phyloP scores from a whole-genome alignment of 768 basidiomycete species.

The Tulasnella sp. region DNA sequence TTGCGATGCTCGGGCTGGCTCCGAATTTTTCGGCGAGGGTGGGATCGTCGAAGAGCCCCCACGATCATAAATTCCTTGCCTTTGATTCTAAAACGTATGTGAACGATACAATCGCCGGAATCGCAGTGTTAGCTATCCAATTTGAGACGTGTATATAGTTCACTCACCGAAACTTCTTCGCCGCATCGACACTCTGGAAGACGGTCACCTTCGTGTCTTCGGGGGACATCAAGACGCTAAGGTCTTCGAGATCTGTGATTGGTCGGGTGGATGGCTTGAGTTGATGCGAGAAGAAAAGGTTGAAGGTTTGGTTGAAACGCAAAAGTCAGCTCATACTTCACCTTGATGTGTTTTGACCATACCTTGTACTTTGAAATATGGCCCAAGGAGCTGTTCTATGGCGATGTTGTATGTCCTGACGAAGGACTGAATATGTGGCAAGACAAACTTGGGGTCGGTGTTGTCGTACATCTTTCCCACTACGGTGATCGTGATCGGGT shows the following conservation, averaged over 20 bases:
- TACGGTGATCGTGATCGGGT: not conserved
- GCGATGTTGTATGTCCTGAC: constrained; percentile 46
- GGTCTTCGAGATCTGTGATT: constrained; percentile 43
- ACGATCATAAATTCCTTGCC: constrained; percentile 61
- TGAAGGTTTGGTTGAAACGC: constrained; percentile 41
- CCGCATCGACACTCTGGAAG: constrained; percentile 45
- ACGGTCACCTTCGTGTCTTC: constrained; percentile 71
- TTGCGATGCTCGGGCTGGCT: constrained; percentile 36
- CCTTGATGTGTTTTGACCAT: not conserved
- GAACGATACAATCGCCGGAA: not conserved
- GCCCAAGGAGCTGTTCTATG: constrained; percentile 51
- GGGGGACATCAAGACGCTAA: constrained; percentile 44
- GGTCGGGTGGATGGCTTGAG: constrained; percentile 52
- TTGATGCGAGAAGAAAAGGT: constrained; percentile 64
- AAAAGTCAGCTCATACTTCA: not conserved
- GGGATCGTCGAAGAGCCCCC: constrained; percentile 42
- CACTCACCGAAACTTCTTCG: constrained; percentile 60
- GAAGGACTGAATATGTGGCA: constrained; percentile 27
- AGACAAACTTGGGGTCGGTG: constrained; percentile 17
- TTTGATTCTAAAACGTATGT: constrained; percentile 41
- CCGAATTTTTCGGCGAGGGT: constrained; percentile 33
- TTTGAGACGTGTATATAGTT: too few species aligned
- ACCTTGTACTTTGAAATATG: constrained; percentile 49
- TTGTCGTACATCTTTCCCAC: constrained; percentile 13
- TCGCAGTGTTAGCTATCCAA: too few species aligned